phyloP scores from a whole-genome alignment of 768 basidiomycete species.

The Termitomyces sp. region DNA sequence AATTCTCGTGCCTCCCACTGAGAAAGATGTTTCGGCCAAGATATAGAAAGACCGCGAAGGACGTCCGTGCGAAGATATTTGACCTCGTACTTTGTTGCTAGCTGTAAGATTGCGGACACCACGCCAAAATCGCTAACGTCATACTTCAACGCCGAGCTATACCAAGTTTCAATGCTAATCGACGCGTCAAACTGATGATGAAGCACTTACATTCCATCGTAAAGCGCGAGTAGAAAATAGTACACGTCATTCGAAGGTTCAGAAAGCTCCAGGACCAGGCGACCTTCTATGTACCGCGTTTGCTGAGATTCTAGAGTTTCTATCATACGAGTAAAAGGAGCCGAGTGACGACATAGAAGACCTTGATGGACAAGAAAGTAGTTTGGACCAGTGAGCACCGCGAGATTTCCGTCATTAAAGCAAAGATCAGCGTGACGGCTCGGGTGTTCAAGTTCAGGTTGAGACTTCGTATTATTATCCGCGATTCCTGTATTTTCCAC shows the following conservation, averaged over 20 bases:
- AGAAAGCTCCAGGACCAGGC: constrained; percentile 49
- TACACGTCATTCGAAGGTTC: constrained; percentile 57
- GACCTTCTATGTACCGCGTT: constrained; percentile 47
- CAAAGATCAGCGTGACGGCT: constrained; percentile 50
- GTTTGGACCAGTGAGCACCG: constrained; percentile 47
- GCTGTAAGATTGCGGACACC: constrained; percentile 54
- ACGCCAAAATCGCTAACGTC: constrained; percentile 48
- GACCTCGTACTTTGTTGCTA: constrained; percentile 64
- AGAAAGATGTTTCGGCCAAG: constrained; percentile 61
- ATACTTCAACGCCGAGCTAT: constrained; percentile 44
- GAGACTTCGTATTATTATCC: constrained; percentile 6
- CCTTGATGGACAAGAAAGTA: constrained; percentile 74
- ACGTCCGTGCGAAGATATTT: constrained; percentile 54
- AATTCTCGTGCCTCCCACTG: constrained; percentile 69
- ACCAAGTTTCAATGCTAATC: constrained; percentile 13
- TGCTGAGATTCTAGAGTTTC: constrained; percentile 24
- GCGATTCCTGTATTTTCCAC: constrained; percentile 12
- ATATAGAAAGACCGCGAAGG: constrained; percentile 43
- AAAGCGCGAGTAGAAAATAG: constrained; percentile 59
- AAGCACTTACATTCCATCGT: constrained; percentile 65
- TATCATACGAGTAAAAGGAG: constrained; percentile 40
- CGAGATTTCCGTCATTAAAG: constrained; percentile 71
- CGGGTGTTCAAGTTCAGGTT: constrained; percentile 16
- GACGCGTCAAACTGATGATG: neutral
- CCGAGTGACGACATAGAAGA: constrained; percentile 61